Conservation (phyloP, 225 moss, liverwort and hornwort genomes). For the Ulota crispa region DNA sequence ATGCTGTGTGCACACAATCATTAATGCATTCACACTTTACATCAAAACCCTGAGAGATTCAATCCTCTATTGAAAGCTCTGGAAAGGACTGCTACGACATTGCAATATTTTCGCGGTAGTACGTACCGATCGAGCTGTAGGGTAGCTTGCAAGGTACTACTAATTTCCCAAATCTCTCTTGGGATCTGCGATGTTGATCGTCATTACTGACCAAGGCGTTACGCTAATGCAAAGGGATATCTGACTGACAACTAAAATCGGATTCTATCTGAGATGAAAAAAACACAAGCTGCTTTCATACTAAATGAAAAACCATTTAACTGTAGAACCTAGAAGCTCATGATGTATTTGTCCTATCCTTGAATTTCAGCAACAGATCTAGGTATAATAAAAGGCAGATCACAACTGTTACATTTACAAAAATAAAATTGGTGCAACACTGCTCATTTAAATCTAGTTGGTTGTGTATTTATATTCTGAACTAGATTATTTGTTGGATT, state of each 20-base stretch:
- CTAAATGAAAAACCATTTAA: no score
- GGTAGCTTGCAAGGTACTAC: neutral
- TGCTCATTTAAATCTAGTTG: no score
- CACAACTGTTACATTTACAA: no score
- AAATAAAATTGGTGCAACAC: no score
- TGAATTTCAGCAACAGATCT: no score
- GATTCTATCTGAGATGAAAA: no score
- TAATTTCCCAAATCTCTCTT: neutral
- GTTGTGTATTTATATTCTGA: neutral
- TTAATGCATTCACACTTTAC: neutral
- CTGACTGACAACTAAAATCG: neutral
- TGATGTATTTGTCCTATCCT: neutral
- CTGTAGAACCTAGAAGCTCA: neutral
- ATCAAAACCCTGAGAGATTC: neutral
- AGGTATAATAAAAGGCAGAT: no score
- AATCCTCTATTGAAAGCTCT: neutral
- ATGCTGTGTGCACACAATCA: slow-evolving; percentile 30
- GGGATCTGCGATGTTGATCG: neutral
- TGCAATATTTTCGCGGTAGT: neutral
- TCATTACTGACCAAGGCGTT: neutral
- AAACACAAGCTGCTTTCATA: no score
- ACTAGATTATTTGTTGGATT: neutral
- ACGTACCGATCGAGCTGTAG: no score
- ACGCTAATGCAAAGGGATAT: neutral
- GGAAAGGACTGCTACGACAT: neutral